phyloP scores from a whole-genome alignment of 2,329 filamentous ascomycete genomes.

The Monosporascus sp. region DNA sequence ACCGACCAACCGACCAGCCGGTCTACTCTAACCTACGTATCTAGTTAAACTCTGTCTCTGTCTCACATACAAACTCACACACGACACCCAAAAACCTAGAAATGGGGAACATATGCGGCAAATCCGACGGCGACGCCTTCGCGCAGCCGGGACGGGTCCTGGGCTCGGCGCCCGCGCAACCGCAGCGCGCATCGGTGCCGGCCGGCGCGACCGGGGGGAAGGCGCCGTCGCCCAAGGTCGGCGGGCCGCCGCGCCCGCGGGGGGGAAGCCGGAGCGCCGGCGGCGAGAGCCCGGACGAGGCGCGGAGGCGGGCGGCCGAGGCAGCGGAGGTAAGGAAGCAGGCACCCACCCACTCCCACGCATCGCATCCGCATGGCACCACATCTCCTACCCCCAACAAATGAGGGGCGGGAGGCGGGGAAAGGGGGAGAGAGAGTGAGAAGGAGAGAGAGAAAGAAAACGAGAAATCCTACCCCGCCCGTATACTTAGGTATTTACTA shows the following conservation, averaged over 20 bases:
- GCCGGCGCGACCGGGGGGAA: constrained; percentile 6
- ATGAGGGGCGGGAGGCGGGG: constrained; percentile 6
- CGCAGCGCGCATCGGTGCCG: constrained; percentile 46
- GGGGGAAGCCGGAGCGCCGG: constrained; percentile 40
- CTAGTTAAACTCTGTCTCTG: neutral
- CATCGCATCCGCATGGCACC: neutral
- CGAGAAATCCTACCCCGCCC: neutral
- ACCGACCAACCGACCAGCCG: neutral
- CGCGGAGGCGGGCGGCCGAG: constrained; percentile 67
- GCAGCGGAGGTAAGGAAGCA: constrained; percentile 70
- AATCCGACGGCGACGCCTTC: constrained; percentile 63
- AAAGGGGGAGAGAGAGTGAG: neutral
- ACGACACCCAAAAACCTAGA: neutral
- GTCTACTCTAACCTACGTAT: neutral
- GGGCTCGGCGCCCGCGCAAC: constrained; percentile 48
- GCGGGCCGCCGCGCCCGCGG: constrained; percentile 57
- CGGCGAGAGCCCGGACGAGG: constrained; percentile 44
- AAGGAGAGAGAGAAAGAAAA: no score
- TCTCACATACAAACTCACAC: no score
- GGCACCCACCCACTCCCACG: neutral
- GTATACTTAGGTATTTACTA: neutral
- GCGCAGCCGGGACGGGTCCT: constrained; percentile 67
- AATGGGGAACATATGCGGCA: constrained; percentile 89
- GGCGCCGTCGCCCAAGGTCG: constrained; percentile 33
- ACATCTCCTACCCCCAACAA: constrained; percentile 5